phyloP scores from a whole-genome alignment of 192 early-diverging fungal species.

The Entophlyctis luteolus region DNA sequence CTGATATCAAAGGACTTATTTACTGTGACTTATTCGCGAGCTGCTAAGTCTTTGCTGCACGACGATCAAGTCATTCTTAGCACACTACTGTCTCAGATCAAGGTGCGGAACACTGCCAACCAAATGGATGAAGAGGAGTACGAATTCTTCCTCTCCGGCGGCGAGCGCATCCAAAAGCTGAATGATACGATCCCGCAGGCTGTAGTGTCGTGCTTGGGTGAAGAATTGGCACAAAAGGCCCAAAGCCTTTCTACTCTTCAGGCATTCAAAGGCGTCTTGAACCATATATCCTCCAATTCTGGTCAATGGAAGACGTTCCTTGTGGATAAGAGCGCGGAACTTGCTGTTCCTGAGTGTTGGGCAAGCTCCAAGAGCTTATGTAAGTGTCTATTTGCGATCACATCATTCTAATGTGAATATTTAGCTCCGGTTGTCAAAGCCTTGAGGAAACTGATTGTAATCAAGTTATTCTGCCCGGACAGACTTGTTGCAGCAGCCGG shows the following conservation, averaged over 20 bases:
- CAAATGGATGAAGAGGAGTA: conserved; percentile 61
- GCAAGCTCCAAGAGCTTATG: conserved; percentile 9
- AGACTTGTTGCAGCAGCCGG: conserved; percentile 71
- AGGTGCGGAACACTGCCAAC: conserved; percentile 59
- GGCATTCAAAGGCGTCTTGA: conserved; percentile 24
- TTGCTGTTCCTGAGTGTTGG: conserved; percentile 34
- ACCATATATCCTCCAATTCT: conserved; percentile 30
- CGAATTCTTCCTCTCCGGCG: conserved; percentile 67
- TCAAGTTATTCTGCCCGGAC: conserved; percentile 86
- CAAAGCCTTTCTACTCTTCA: conserved; percentile 7
- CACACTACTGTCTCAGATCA: conserved; percentile 82
- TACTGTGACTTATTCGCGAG: conserved; percentile 71
- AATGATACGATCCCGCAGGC: not conserved
- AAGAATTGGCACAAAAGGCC: conserved; percentile 24
- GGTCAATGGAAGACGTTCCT: conserved; percentile 38
- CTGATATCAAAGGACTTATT: conserved; percentile 83
- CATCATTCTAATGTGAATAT: not conserved
- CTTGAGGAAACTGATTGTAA: conserved; percentile 73
- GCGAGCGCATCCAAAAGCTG: conserved; percentile 36
- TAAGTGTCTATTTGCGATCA: conserved; percentile 3
- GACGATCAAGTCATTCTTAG: conserved; percentile 89
- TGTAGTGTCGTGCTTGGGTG: conserved; percentile 25
- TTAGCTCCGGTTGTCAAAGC: conserved; percentile 46
- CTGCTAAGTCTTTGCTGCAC: conserved; percentile 79
- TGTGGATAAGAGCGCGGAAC: conserved; percentile 29